Evolutionary conservation across 2,329 filamentous ascomycete species (phyloP).

Genomic region (Fusarium virguliforme): DNA sequence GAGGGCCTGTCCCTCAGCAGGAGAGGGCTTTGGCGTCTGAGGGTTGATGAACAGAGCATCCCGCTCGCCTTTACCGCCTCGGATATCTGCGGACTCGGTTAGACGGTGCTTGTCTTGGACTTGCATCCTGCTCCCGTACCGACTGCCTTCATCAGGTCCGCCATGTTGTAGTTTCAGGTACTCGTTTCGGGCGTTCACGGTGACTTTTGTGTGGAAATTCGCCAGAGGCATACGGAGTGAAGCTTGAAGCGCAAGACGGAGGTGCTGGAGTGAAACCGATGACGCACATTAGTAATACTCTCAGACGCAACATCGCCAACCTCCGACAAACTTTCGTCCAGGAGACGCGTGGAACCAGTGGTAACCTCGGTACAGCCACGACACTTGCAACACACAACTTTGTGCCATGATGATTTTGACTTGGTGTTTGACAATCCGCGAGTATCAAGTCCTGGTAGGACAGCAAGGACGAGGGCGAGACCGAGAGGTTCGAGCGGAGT

Average conservation of each 20-base stretch:
- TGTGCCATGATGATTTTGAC: background rate
- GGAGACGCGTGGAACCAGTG: slow-evolving; percentile 5
- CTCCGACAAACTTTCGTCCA: slow-evolving; percentile 16
- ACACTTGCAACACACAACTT: slow-evolving; percentile 9
- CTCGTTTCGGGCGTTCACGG: slow-evolving; percentile 4
- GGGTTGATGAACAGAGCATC: slow-evolving; percentile 74
- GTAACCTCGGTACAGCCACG: background rate
- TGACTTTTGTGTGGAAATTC: slow-evolving; percentile 17
- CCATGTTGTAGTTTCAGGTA: slow-evolving; percentile 47
- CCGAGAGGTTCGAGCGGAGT: background rate
- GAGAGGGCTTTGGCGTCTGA: slow-evolving; percentile 66
- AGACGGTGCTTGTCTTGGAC: slow-evolving; percentile 16
- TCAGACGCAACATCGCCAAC: slow-evolving; percentile 26
- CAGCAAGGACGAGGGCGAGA: background rate
- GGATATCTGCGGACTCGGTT: slow-evolving; percentile 66
- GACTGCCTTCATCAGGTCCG: slow-evolving; percentile 61
- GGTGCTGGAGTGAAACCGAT: slow-evolving; percentile 25
- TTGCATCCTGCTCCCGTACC: slow-evolving; percentile 53
- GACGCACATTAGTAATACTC: slow-evolving; percentile 51
- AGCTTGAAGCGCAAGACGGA: slow-evolving; percentile 10
- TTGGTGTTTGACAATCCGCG: slow-evolving; percentile 2
- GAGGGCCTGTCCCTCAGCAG: slow-evolving; percentile 78
- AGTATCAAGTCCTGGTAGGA: background rate
- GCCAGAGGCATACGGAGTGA: slow-evolving; percentile 17
- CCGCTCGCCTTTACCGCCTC: slow-evolving; percentile 69